Evolutionary conservation across 1,284 basidiomycete species (phyloP), one percentile per base, ranked within the genome.

Genomic region (Moniliella sp.): DNA sequence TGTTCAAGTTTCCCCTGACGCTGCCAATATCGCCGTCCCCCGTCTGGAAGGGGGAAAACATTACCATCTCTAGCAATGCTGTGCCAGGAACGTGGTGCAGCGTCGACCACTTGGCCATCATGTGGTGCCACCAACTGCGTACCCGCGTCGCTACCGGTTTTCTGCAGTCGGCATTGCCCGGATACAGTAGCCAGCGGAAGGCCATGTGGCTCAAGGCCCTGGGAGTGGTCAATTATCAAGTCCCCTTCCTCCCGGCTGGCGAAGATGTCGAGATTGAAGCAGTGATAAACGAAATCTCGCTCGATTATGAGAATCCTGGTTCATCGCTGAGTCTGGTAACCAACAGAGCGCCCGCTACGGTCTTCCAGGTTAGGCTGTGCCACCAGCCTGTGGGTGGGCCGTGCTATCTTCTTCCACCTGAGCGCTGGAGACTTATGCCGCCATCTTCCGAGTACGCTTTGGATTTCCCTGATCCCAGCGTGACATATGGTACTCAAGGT

Each of bases 121-220:
- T 94, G 8, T 99, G 91, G 91, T 97, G 91, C 58, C 81, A 94
- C 61, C 91, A 99, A 62, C 74, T 94, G 11, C 74, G 91, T 17
- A 79, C 76, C 73, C 71, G 74, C 19, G 66, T 94, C 10, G 88
- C 86, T 2, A 34, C 48, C 1, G 46, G 37, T 15, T 31, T 50
- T 15, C 32, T 57, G 11, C 36, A 46, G n/a, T 43, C 46, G 28
- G 25, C 15, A 8, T n/a, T 21, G 10, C 9, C 17, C 7, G 21
- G 8, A 23, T 23, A 23, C n/a, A n/a, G n/a, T n/a, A n/a, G n/a
- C n/a, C n/a, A n/a, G n/a, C n/a, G n/a, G n/a, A n/a, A n/a, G n/a
- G n/a, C n/a, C n/a, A n/a, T n/a, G n/a, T n/a, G n/a, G n/a, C n/a
- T n/a, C n/a, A n/a, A n/a, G n/a, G n/a, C n/a, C 4, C 12, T 4